A percentile compares a stretch with the other conserved stretches of the same genome.
These are phyloP conservation scores for Vitrella brassicaformis DNA, from an alignment of 73 alveolate species.

Conservation along the genomic window DNA sequence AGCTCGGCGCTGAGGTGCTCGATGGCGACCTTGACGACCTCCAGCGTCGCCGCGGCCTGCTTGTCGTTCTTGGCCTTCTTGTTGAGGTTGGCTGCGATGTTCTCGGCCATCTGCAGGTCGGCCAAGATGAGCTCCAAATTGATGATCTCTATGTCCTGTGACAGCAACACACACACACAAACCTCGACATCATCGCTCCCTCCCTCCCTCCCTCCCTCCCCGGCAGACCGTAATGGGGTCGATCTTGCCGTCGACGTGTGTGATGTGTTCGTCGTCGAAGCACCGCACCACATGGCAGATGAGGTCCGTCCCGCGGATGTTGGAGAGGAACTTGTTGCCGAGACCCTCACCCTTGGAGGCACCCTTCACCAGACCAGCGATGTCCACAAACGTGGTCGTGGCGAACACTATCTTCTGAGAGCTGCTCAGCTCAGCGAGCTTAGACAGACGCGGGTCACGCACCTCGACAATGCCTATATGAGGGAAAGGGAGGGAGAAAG, in stretches of 20 bases:
- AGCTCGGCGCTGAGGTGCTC: background rate
- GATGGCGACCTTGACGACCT: background rate
- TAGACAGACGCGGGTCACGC: background rate
- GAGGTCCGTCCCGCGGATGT: background rate
- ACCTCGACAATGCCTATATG: background rate
- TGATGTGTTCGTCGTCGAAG: background rate
- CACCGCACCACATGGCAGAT: background rate
- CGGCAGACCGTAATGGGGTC: no score
- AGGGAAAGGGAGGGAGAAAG: no score
- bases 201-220: no score
- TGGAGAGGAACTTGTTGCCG: background rate
- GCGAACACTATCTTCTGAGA: background rate
- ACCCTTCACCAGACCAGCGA: background rate
- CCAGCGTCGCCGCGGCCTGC: no score
- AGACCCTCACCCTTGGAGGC: background rate
- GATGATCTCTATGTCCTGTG: background rate
- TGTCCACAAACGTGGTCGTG: background rate
- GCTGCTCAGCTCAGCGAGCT: background rate
- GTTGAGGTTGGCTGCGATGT: no score
- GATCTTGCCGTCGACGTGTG: background rate
- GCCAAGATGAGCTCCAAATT: background rate
- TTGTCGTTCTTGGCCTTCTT: no score
- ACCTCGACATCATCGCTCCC: no score
- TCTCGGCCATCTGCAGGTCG: background rate
- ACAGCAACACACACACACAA: no score